phyloP scores from a whole-genome alignment of 1,139 yeast genomes.

The Nematodospora anomalae region DNA sequence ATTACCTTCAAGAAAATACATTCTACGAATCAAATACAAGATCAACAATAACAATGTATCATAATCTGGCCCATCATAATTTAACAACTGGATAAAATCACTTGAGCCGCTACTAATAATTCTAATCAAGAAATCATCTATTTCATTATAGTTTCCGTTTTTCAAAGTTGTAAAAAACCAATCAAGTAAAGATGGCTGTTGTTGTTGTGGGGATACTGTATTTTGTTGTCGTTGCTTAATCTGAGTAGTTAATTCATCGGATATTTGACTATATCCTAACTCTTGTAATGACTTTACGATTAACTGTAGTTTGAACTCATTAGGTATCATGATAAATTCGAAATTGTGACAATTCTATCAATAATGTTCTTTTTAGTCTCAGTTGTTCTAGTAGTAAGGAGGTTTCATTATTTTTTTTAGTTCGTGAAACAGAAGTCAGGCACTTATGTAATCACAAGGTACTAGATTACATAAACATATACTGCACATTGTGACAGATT shows the following conservation, averaged over 20 bases:
- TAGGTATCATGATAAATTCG: slow-evolving; percentile 20
- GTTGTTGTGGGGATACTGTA: slow-evolving; percentile 13
- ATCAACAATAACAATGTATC: slow-evolving; percentile 18
- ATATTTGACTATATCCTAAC: slow-evolving; percentile 25
- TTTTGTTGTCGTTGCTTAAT: slow-evolving; percentile 5
- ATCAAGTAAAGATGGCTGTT: slow-evolving; percentile 15
- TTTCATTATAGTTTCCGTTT: slow-evolving; percentile 24
- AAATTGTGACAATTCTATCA: too few species aligned
- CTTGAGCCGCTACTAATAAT: slow-evolving; percentile 3
- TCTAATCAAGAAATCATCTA: slow-evolving; percentile 17
- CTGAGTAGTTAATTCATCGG: slow-evolving; percentile 12
- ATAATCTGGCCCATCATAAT: slow-evolving; percentile 10
- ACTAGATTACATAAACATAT: too few species aligned
- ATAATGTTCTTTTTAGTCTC: too few species aligned
- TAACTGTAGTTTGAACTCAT: slow-evolving; percentile 32
- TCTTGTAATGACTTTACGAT: slow-evolving; percentile 33
- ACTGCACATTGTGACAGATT: too few species aligned
- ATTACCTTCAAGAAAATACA: slow-evolving; percentile 16
- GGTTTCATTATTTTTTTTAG: too few species aligned
- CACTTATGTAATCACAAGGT: too few species aligned
- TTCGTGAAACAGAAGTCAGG: too few species aligned
- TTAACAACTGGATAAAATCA: slow-evolving; percentile 11
- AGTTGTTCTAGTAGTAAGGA: neutral
- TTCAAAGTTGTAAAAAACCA: slow-evolving; percentile 26
- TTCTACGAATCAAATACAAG: slow-evolving; percentile 30